Conservation (phyloP, 805 yeast species). For the Naumovozyma baii region DNA sequence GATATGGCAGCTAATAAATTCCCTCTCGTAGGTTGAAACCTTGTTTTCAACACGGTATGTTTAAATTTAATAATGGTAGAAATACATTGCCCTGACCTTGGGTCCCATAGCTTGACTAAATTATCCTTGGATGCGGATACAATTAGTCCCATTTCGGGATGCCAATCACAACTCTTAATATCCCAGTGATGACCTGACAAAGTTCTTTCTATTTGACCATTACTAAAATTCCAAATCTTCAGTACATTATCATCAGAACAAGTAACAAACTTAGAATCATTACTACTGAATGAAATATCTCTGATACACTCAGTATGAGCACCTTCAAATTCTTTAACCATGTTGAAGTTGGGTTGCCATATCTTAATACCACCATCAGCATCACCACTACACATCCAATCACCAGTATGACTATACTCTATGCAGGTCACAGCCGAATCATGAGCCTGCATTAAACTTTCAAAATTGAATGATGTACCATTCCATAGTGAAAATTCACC, state of each 20-base stretch:
- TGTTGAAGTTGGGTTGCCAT: conserved; percentile 97
- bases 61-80: conserved; percentile 85
- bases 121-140: conserved; percentile 95
- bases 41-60: conserved; percentile 80
- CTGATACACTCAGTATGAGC: conserved; percentile 61
- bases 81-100: conserved; percentile 64
- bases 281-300: conserved; percentile 82
- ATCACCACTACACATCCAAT: conserved; percentile 91
- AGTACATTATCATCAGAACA: conserved; percentile 86
- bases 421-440: conserved; percentile 77
- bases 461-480: conserved; percentile 89
- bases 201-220: conserved; percentile 70
- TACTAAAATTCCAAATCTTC: conserved; percentile 91
- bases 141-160: conserved; percentile 72
- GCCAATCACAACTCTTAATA: conserved; percentile 97
- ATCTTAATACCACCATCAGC: conserved; percentile 84
- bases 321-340: conserved; percentile 63
- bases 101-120: conserved; percentile 91
- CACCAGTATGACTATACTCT: conserved; percentile 79
- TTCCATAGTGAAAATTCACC: conserved; percentile 98
- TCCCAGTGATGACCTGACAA: conserved; percentile 97
- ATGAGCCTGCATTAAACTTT: conserved; percentile 97
- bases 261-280: conserved; percentile 84
- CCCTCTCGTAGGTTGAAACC: conserved; percentile 72
- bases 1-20: conserved; percentile 78